Conservation (phyloP, 139 green algal genomes). For the Eudorina sp. region DNA sequence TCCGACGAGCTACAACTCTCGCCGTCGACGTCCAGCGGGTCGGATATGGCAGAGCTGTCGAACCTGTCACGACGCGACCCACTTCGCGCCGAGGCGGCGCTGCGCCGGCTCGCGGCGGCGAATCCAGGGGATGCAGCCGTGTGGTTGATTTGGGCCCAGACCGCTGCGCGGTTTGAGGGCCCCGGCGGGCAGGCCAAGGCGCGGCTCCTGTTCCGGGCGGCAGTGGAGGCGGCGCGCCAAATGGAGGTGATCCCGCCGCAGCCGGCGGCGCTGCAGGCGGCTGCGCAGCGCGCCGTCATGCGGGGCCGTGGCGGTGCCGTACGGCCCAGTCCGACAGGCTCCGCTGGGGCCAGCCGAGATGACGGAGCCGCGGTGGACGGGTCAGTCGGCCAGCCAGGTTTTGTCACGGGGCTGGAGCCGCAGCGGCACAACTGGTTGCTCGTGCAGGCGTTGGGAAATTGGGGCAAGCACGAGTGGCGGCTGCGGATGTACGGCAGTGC, state of each 20-base stretch:
- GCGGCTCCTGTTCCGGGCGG: constrained; percentile 67
- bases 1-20: neutral
- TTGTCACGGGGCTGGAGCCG: neutral
- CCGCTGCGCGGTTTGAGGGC: constrained; percentile 51
- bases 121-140: constrained; percentile 25
- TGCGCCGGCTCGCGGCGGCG: constrained; percentile 24
- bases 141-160: constrained; percentile 75
- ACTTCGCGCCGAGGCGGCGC: neutral
- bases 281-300: neutral
- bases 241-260: constrained; percentile 35
- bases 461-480: constrained; percentile 69
- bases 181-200: constrained; percentile 33
- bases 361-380: no score
- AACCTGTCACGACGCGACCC: neutral
- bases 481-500: constrained; percentile 60
- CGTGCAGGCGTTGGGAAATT: constrained; percentile 64
- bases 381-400: no score
- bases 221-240: constrained; percentile 50
- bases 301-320: neutral
- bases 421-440: constrained; percentile 41
- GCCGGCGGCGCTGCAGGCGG: constrained; percentile 22
- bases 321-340: neutral
- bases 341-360: no score
- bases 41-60: neutral
- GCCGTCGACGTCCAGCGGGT: neutral